These are phyloP conservation scores for Stephania yunnanensis DNA, from an alignment of 164 flowering plant genomes.

Conservation along the genomic window DNA sequence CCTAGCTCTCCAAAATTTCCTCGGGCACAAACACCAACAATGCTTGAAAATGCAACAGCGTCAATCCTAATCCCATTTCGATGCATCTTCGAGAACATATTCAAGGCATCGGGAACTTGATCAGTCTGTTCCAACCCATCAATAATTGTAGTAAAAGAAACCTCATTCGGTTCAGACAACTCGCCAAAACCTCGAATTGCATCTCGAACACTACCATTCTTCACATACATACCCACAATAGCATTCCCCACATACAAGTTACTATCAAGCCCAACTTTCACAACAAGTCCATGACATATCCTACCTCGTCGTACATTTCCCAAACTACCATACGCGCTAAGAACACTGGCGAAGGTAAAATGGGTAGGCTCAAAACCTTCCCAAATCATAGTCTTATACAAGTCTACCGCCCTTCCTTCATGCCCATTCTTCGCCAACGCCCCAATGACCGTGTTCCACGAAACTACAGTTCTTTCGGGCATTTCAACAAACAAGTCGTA, in stretches of 20 bases:
- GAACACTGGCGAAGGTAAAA: conserved; percentile 70
- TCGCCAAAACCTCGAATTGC: conserved; percentile 47
- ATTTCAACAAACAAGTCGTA: conserved; percentile 41
- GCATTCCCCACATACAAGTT: conserved; percentile 75
- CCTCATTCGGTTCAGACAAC: conserved; percentile 61
- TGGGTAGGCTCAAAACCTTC: conserved; percentile 51
- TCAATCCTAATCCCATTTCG: conserved; percentile 42
- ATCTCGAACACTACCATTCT: conserved; percentile 43
- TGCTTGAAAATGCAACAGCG: conserved; percentile 56
- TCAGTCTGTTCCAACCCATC: conserved; percentile 49
- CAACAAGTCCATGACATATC: conserved; percentile 49
- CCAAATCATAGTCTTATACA: conserved; percentile 41
- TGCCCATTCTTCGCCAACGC: conserved; percentile 38
- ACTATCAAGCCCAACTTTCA: conserved; percentile 53
- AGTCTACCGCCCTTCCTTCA: conserved; percentile 37
- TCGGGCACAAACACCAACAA: conserved; percentile 56
- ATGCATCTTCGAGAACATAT: conserved; percentile 57
- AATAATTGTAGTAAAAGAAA: conserved; percentile 72
- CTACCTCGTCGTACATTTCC: conserved; percentile 39
- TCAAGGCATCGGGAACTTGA: conserved; percentile 46
- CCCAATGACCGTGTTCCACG: conserved; percentile 64
- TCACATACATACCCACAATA: conserved; percentile 66
- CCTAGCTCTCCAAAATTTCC: conserved; percentile 24
- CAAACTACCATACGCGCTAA: conserved; percentile 59
- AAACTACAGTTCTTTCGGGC: conserved; percentile 62